Evolutionary conservation across 2,329 filamentous ascomycete genomes (phyloP).

Genomic region (Ophiostoma novo-ulmi): DNA sequence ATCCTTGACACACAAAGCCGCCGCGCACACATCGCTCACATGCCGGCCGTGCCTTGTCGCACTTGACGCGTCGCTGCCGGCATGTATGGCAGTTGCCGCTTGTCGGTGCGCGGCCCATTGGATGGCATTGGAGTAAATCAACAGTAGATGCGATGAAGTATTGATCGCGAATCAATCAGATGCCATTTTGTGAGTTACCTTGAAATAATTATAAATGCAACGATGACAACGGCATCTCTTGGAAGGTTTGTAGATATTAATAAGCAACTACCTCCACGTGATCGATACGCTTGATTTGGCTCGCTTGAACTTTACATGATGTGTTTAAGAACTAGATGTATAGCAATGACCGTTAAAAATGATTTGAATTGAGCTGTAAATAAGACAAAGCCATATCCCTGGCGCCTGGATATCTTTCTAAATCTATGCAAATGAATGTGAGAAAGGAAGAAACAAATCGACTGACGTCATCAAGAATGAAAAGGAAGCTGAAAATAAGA

Average conservation of each 20-base stretch:
- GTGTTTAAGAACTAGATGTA: too few relatives aligned
- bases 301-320: too few relatives aligned
- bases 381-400: slow-evolving; percentile 15
- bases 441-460: slow-evolving; percentile 1
- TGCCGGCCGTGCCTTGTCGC: slow-evolving; percentile 30
- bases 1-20: slow-evolving; percentile 30
- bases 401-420: slow-evolving; percentile 26
- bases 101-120: slow-evolving; percentile 31
- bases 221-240: too few relatives aligned
- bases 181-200: not conserved
- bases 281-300: not conserved
- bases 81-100: slow-evolving; percentile 33
- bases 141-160: not conserved
- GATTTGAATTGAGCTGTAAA: not conserved
- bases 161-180: too few relatives aligned
- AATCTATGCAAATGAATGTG: slow-evolving; percentile 21
- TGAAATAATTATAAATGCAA: not conserved
- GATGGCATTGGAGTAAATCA: not conserved
- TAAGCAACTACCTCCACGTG: not conserved
- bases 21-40: slow-evolving; percentile 30
- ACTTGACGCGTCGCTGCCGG: slow-evolving; percentile 31
- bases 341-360: not conserved
- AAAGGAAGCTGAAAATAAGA: not conserved
- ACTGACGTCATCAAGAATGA: not conserved
- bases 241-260: not conserved